These are phyloP conservation scores for Aspergillus terreus DNA, from an alignment of 2,329 filamentous ascomycete genomes.

Conservation along the genomic window DNA sequence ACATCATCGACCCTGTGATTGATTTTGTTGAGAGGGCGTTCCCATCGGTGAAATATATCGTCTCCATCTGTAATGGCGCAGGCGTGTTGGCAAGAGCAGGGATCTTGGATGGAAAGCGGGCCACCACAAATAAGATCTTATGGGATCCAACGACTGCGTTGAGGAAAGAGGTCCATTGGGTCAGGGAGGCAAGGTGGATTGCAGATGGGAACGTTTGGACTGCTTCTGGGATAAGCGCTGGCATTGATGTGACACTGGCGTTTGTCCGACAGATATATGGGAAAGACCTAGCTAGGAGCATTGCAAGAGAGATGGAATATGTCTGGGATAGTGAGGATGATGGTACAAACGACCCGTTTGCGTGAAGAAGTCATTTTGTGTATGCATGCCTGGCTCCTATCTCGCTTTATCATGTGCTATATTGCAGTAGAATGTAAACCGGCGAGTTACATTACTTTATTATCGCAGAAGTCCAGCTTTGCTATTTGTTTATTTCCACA, in stretches of 20 bases:
- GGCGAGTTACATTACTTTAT: too few species aligned
- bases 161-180: conserved; percentile 56
- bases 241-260: conserved; percentile 60
- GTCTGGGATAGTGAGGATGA: conserved; percentile 2
- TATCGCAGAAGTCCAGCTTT: background rate
- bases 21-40: conserved; percentile 47
- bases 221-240: conserved; percentile 60
- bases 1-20: conserved; percentile 29
- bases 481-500: background rate
- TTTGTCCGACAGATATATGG: conserved; percentile 2
- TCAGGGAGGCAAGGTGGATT: conserved; percentile 60
- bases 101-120: conserved; percentile 56
- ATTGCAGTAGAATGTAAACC: too few species aligned
- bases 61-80: conserved; percentile 66
- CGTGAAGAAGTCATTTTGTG: background rate
- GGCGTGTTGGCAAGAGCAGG: conserved; percentile 57
- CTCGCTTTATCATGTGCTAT: too few species aligned
- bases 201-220: conserved; percentile 65
- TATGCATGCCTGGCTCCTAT: too few species aligned
- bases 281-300: background rate
- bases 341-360: conserved; percentile 4
- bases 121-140: conserved; percentile 67
- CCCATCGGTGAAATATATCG: conserved; percentile 50
- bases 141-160: conserved; percentile 29
- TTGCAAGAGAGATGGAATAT: conserved; percentile 6